Base-by-base conservation (phyloP, 75 land plant species). In the Pinus tabuliformis region DNA sequence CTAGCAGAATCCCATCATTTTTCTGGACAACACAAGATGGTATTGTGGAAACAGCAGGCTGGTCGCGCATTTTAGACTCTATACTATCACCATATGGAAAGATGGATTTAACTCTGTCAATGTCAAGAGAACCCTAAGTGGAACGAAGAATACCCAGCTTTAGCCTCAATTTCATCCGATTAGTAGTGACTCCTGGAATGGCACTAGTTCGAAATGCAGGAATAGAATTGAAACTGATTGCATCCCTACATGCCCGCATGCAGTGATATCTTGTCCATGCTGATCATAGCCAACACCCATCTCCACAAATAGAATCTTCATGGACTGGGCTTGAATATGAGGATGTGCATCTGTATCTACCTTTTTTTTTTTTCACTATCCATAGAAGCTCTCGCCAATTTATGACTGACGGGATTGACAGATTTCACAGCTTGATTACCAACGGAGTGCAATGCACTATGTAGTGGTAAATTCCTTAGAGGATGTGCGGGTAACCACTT, bases 201-300 rank as follows among this genome's bases (percentile, higher is more conserved):
- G 89, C 87, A 21, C 98, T n/a, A 85, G 85, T 83, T 17, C 98
- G 85, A 71, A 95, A 95, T 16, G 98, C 98, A 37, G 98, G 98
- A 70, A 95, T 95, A 5, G 95, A 95, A 77, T 92, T 95, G 59
- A 93, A 90, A 62, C 88, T 76, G 57, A 92, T 95, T n/a, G 98
- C 98, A 81, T 95, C 90, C 75, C 83, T 88, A 81, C 98, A 92
- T 33, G 97, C 93, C 60, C 95, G 77, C 85, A 92, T 36, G 83
- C 80, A 14, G 98, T 95, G 57, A 95, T 82, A 82, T 95, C 91
- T 79, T 95, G 95, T 83, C 95, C 98, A 66, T 95, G 96, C 78
- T 92, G 98, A 63, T 95, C 96, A 73, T 95, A 95, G 65, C 98
- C 98, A 58, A 91, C 95, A 39, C 98, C 98, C 98, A 95, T 95